A percentile compares a stretch with the other conserved stretches of the same genome.
These are phyloP conservation scores for Mycena belliarum DNA, from an alignment of 768 basidiomycete species.

Conservation along the genomic window DNA sequence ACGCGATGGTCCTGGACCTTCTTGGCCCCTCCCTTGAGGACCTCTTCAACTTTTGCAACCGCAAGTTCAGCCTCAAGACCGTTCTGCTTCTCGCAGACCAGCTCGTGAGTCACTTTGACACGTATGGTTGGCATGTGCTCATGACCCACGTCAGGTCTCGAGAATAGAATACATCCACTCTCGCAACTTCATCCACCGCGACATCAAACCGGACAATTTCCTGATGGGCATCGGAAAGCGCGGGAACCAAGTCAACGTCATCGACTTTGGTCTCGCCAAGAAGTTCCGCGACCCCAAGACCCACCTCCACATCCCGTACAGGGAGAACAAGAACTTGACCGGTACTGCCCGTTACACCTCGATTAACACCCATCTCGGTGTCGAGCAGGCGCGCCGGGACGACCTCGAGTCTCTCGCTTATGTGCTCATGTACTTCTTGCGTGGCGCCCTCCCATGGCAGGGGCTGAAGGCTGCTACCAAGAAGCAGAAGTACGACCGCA, in stretches of 20 bases:
- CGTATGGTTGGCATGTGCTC: too few relatives aligned
- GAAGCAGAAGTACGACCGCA: constrained; percentile 99
- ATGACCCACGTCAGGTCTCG: constrained; percentile 68
- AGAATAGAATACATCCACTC: constrained; percentile 99
- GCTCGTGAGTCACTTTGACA: constrained; percentile 58
- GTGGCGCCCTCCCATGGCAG: constrained; percentile 97
- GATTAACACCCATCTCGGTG: constrained; percentile 98
- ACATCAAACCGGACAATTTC: constrained; percentile 99
- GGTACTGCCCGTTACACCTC: constrained; percentile 99
- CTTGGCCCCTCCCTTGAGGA: constrained; percentile 91
- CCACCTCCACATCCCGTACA: constrained; percentile 98
- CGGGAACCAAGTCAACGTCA: constrained; percentile 99
- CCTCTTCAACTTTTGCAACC: constrained; percentile 93
- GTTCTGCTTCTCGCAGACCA: constrained; percentile 96
- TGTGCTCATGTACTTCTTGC: constrained; percentile 99
- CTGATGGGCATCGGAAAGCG: constrained; percentile 99
- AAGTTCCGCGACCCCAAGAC: constrained; percentile 99
- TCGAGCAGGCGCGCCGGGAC: constrained; percentile 97
- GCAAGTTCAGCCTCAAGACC: constrained; percentile 97
- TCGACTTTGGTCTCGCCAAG: constrained; percentile 98
- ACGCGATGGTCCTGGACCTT: constrained; percentile 98
- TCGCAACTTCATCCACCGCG: constrained; percentile 95
- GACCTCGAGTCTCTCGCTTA: constrained; percentile 98
- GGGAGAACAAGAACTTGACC: constrained; percentile 99
- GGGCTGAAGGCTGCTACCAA: constrained; percentile 99